Evolutionary conservation across 306 rosid species (phyloP), one percentile per base, ranked within the genome.

Genomic region (Trifolium subterraneum): DNA sequence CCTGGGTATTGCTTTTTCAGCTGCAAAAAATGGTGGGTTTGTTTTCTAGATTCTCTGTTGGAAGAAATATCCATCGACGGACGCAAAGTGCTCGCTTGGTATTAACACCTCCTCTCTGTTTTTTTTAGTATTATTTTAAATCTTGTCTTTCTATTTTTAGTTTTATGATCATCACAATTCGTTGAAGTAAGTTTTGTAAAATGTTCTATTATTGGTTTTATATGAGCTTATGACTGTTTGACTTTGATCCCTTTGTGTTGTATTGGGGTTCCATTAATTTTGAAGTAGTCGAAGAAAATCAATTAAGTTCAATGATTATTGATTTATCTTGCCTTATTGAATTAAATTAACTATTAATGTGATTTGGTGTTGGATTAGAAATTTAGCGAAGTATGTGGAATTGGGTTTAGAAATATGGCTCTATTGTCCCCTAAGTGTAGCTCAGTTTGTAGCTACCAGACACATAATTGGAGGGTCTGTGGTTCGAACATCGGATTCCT

Each of bases 1-100:
- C 2, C 22, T 68, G 74, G 79, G 79, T 58, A 71, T 78, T 68
- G 64, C 22, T 64, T 73, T 87, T 79, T 64, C 39, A 72, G 69
- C 74, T 65, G 66, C 9, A 47, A 71, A 75, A 18, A 25, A 92
- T 94, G 99, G 99, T 92, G 81, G 97, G 99, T 69, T 71, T 94
- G 72, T 94, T 94, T 88, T 94, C 99, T 3, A 87, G 93, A 83
- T 92, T 94, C 75, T 88, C 97, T 38, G 88, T 76, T 64, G 86
- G 90, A 77, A 88, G 89, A 80, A 77, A 79, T 56, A 81, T 78
- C 25, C 99, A 94, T 84, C 90, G 99, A 64, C 88, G 99, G n/a
- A 88, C 90, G 19, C 99, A 92, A 74, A 94, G 99, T 56, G 97
- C 97, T 10, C 61, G 52, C 19, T 14, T 94, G 51, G 99, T 94